Percentiles rank a stretch among this genome's conserved stretches.
Conservation (phyloP, 805 yeast genomes). For the Kodamaea restingae region DNA sequence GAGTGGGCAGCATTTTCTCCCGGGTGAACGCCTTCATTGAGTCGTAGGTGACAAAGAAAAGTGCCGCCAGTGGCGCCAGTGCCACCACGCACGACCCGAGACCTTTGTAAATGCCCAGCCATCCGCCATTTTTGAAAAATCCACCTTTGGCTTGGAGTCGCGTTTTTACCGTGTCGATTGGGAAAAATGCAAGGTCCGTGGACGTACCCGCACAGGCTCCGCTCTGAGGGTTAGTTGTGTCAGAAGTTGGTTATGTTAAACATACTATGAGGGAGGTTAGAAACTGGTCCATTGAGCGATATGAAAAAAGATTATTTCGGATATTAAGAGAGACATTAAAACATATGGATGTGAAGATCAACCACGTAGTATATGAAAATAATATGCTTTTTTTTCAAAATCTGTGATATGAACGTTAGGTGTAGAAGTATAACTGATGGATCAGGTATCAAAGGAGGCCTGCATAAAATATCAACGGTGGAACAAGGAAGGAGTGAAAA, state of each 20-base stretch:
- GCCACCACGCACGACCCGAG: slow-evolving; percentile 92
- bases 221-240: slow-evolving; percentile 34
- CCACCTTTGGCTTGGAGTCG: slow-evolving; percentile 95
- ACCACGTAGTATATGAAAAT: no score
- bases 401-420: no score
- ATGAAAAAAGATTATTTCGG: no score
- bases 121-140: slow-evolving; percentile 88
- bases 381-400: no score
- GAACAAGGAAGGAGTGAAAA: no score
- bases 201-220: slow-evolving; percentile 98
- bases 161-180: slow-evolving; percentile 93
- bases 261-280: slow-evolving; percentile 32
- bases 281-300: slow-evolving; percentile 26
- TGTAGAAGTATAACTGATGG: no score
- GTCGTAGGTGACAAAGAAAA: slow-evolving; percentile 72
- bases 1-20: slow-evolving; percentile 20
- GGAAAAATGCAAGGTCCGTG: slow-evolving; percentile 91
- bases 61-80: slow-evolving; percentile 71
- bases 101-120: slow-evolving; percentile 86
- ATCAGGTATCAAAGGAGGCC: no score
- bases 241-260: slow-evolving; percentile 4
- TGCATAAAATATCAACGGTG: no score
- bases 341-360: no score
- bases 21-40: slow-evolving; percentile 50
- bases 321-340: no score